Evolutionary conservation across 2,329 filamentous ascomycete genomes (phyloP).

Genomic region (Cryphonectria radicalis): DNA sequence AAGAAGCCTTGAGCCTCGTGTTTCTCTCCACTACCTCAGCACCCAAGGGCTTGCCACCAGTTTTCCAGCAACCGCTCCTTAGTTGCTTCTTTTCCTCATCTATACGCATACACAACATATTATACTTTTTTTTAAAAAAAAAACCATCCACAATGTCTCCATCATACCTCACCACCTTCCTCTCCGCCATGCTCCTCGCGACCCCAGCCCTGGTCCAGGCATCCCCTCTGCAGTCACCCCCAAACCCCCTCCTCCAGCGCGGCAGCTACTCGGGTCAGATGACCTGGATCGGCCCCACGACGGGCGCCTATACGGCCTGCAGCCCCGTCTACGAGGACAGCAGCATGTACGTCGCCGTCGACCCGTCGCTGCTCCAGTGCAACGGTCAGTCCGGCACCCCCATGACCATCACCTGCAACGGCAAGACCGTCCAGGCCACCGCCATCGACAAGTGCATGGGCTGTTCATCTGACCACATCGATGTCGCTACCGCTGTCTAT

Average conservation of each 20-base stretch:
- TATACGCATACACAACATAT: not conserved
- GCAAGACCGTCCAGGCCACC: conserved; percentile 35
- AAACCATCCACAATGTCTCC: not conserved
- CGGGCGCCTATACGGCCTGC: conserved; percentile 11
- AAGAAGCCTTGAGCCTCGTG: not conserved
- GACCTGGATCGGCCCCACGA: conserved; percentile 18
- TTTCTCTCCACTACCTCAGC: not conserved
- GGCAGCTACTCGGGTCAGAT: conserved; percentile 17
- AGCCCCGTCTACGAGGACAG: conserved; percentile 17
- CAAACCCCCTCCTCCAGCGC: conserved; percentile 14
- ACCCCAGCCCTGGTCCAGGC: conserved; percentile 5
- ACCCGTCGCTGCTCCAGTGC: conserved; percentile 16
- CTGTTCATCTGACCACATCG: conserved; percentile 13
- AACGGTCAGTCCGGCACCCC: conserved; percentile 6
- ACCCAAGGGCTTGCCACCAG: not conserved
- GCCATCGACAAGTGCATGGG: conserved; percentile 31
- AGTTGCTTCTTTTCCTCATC: not conserved
- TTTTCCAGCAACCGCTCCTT: not conserved
- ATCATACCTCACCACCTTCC: not conserved
- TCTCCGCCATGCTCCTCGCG: not conserved
- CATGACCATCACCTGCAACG: conserved; percentile 24
- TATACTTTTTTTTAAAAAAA: too few species aligned
- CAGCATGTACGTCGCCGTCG: conserved; percentile 26
- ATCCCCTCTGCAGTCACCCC: conserved; percentile 1
- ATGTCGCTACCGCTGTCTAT: conserved; percentile 24